Percentiles rank a stretch among this genome's conserved stretches.
These are phyloP conservation scores for Mycena kentingensis DNA, from an alignment of 768 basidiomycete genomes.

Conservation along the genomic window DNA sequence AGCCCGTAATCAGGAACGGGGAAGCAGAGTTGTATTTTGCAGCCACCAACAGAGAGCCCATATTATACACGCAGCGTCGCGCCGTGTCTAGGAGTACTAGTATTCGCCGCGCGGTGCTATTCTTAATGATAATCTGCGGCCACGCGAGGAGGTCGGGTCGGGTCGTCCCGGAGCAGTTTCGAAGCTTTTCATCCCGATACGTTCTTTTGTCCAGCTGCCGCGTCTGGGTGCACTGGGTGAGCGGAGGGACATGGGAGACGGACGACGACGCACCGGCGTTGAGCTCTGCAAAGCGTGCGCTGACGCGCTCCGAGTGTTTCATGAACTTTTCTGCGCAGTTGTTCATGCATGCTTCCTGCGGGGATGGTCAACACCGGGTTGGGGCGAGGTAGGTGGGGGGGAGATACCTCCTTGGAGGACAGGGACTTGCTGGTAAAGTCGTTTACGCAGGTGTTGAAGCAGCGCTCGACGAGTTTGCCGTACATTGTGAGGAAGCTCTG, in stretches of 20 bases:
- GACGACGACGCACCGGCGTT: constrained; percentile 72
- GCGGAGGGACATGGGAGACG: not conserved
- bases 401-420: constrained; percentile 83
- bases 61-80: too few species aligned
- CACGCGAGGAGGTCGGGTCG: too few species aligned
- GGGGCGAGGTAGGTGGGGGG: not conserved
- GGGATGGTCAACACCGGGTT: constrained; percentile 2
- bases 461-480: constrained; percentile 91
- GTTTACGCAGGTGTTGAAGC: constrained; percentile 93
- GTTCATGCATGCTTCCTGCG: constrained; percentile 82
- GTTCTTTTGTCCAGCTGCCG: not conserved
- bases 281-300: constrained; percentile 87
- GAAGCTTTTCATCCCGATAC: not conserved
- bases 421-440: constrained; percentile 96
- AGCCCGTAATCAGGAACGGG: too few species aligned
- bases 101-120: too few species aligned
- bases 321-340: constrained; percentile 98
- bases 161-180: too few species aligned
- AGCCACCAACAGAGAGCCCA: too few species aligned
- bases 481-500: constrained; percentile 97
- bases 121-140: too few species aligned
- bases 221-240: not conserved
- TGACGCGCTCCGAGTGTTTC: constrained; percentile 93
- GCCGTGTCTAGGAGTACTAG: too few species aligned
- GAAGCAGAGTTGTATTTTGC: too few species aligned